These are phyloP conservation scores for Oehlia diaphana DNA, from an alignment of 192 early-diverging fungal genomes.

Conservation along the genomic window DNA sequence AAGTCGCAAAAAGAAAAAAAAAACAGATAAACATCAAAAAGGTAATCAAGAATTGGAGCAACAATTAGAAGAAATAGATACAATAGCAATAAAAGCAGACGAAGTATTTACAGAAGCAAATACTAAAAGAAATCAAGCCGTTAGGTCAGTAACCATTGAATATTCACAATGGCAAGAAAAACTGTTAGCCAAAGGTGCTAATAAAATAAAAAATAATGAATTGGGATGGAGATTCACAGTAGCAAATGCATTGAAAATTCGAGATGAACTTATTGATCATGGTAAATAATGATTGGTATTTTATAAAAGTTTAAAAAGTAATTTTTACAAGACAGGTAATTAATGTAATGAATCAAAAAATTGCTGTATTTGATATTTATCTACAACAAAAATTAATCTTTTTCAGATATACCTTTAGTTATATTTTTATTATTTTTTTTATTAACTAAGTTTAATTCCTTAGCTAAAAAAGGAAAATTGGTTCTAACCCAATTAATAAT, in stretches of 20 bases:
- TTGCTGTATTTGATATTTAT: too few species aligned
- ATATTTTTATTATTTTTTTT: conserved; percentile 10
- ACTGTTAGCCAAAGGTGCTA: background rate
- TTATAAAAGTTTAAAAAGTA: too few species aligned
- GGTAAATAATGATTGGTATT: too few species aligned
- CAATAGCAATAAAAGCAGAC: background rate
- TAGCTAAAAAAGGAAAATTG: conserved; percentile 25
- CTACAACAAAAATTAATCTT: too few species aligned
- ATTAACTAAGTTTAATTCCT: conserved; percentile 18
- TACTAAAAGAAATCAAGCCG: background rate
- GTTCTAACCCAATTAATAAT: conserved; percentile 25
- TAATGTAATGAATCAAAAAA: too few species aligned
- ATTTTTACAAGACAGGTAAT: too few species aligned
- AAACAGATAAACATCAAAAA: background rate
- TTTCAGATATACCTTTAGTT: too few species aligned
- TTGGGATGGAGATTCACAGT: background rate
- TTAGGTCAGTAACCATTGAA: background rate
- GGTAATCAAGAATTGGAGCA: background rate
- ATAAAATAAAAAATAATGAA: conserved; percentile 8
- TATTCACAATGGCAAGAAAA: conserved; percentile 9
- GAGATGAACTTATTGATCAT: background rate
- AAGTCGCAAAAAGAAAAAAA: background rate
- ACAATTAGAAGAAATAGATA: background rate
- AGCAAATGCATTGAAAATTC: background rate
- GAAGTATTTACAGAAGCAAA: background rate